Evolutionary conservation across 345 rosid genomes (phyloP), one percentile per base, ranked within the genome.

Genomic region (Syzygium aqueum): DNA sequence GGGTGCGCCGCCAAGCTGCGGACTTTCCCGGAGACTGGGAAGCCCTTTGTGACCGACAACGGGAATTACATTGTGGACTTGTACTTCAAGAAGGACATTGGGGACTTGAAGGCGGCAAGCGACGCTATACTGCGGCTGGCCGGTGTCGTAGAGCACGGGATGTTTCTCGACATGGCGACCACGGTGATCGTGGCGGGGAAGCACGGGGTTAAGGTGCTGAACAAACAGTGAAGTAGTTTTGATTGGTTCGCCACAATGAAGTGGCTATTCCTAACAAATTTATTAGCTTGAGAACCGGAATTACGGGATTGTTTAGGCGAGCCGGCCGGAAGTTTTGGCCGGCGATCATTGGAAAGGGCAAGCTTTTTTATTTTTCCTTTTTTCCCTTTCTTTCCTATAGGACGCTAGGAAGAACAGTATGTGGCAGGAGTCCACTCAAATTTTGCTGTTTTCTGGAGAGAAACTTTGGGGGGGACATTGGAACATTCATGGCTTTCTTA

Each of bases 81-180:
- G 95, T 93, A 91, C 86, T 89, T 96, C 85, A 83, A 95, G 90
- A 93, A 91, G 54, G 97, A 95, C 28, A 93, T 97, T 84, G 98
- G 97, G 84, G 99, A 97, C 90, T 94, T 96, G 90, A 87, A 89
- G 85, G 92, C 61, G 22, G 97, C 94, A 0, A 93, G 98, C 33
- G 98, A 96, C 90, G 94, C 93, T 3, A 95, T 97, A 84, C 84
- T 94, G 90, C 90, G 98, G 91, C 88, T 97, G n/a, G 90, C 99
- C 19, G 96, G 99, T 6, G 98, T 95, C 27, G 97, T 96, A 82
- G 99, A 97, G 90, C 99, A 97, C 87, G 99, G 99, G 0, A 95
- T 97, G 99, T 97, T 97, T 90, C 92, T 97, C 51, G 98, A 90
- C 85, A 97, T 97, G 99, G 99, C 98, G 37, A 94, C 98, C 28